Conservation (phyloP, 164 flowering plant genomes). For the Vitis vinifera region ASM3070453v1 NC_081818.1:20975001-20975500, state of each 20-base stretch:
- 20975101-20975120: neutral
- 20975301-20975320: neutral
- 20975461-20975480: slow-evolving; percentile 81
- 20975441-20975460: slow-evolving; percentile 90
- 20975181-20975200: neutral
- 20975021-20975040: slow-evolving; percentile 94
- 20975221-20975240: neutral
- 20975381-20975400: slow-evolving; percentile 5
- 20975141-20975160: too few relatives aligned
- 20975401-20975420: slow-evolving; percentile 5
- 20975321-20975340: neutral
- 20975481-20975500: slow-evolving; percentile 88
- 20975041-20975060: slow-evolving; percentile 70
- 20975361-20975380: neutral
- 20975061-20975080: slow-evolving; percentile 90
- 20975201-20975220: neutral
- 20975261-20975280: neutral
- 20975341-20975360: neutral
- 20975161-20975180: neutral
- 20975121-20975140: neutral
- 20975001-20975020: slow-evolving; percentile 98
- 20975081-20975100: neutral
- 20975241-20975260: neutral
- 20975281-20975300: neutral
- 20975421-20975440: slow-evolving; percentile 55